phyloP scores from a whole-genome alignment of 2,329 filamentous ascomycete species.

The Monosporascus sp. region DNA sequence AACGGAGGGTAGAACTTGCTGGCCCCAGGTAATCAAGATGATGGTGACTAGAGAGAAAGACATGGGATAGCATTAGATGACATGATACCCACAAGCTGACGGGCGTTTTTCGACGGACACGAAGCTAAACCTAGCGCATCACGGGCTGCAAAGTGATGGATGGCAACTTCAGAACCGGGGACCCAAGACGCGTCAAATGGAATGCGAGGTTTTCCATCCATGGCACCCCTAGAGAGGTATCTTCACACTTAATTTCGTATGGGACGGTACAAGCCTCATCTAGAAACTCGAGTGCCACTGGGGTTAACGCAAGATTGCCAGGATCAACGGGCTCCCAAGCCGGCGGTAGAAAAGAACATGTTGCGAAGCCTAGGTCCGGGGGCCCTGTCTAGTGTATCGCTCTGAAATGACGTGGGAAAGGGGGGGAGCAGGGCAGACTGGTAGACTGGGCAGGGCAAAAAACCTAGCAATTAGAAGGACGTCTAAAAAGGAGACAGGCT shows the following conservation, averaged over 20 bases:
- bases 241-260: background rate
- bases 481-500: background rate
- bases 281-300: background rate
- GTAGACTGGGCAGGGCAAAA: background rate
- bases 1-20: too few species aligned
- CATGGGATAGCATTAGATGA: background rate
- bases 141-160: background rate
- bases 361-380: background rate
- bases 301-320: background rate
- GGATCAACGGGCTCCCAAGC: background rate
- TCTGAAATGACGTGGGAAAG: background rate
- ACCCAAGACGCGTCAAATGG: background rate
- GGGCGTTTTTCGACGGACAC: background rate
- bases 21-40: too few species aligned
- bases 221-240: background rate
- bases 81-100: background rate
- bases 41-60: background rate
- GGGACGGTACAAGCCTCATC: background rate
- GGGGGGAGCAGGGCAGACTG: background rate
- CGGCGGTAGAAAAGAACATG: background rate
- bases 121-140: background rate
- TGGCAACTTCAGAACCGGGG: background rate
- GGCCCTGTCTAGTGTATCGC: background rate
- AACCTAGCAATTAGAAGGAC: background rate
- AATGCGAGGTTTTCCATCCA: background rate